Evolutionary conservation across 768 basidiomycete genomes (phyloP).

Genomic region (Tubosaeta sp.): DNA sequence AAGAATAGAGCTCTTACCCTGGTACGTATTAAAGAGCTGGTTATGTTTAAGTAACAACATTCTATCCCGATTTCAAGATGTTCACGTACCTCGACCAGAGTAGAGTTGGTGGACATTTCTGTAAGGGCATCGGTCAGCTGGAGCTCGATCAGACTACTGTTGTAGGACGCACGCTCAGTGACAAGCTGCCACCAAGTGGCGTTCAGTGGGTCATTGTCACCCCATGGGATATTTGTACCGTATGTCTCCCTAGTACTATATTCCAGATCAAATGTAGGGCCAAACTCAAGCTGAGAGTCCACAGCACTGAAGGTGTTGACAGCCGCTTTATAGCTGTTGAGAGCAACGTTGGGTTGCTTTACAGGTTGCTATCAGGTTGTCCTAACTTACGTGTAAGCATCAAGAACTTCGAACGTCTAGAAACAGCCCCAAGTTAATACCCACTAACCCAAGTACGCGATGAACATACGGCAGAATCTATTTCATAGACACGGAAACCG

Average conservation of each 20-base stretch:
- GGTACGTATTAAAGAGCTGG: conserved; percentile 63
- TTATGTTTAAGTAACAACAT: conserved; percentile 4
- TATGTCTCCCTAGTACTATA: conserved; percentile 70
- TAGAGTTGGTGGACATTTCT: conserved; percentile 58
- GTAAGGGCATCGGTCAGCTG: conserved; percentile 1
- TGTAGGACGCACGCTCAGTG: conserved; percentile 55
- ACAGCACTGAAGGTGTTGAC: conserved; percentile 57
- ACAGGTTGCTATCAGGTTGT: not conserved
- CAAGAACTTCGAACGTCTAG: conserved; percentile 73
- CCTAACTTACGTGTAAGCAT: conserved; percentile 65
- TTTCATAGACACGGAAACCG: conserved; percentile 54
- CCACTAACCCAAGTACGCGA: not conserved
- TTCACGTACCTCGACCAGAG: conserved; percentile 51
- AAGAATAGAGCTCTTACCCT: conserved; percentile 63
- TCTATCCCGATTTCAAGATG: not conserved
- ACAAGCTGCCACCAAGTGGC: conserved; percentile 83
- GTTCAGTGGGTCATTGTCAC: conserved; percentile 61
- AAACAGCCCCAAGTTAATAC: conserved; percentile 2
- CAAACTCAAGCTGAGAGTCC: conserved; percentile 50
- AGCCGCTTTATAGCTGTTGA: conserved; percentile 56
- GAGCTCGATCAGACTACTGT: not conserved
- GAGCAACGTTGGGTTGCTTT: not conserved
- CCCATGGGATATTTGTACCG: conserved; percentile 55
- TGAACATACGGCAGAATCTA: conserved; percentile 50
- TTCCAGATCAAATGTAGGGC: conserved; percentile 60